phyloP scores from a whole-genome alignment of 2,329 filamentous ascomycete species.

The Chaetomium sp. region DNA sequence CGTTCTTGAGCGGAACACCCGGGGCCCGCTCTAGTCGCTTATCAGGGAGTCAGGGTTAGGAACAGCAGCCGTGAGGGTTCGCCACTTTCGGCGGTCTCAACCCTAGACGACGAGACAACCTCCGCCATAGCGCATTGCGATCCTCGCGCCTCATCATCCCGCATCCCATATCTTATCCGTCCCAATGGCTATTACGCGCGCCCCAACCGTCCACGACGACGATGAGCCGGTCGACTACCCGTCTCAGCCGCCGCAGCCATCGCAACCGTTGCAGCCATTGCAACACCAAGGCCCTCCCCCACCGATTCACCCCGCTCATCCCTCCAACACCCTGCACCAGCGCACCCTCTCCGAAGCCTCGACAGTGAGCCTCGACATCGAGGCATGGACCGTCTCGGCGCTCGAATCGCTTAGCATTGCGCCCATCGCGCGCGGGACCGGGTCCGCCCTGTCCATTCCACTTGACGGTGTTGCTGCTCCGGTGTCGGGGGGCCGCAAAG shows the following conservation, averaged over 20 bases:
- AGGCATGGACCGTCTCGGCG: constrained; percentile 59
- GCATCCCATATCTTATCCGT: neutral
- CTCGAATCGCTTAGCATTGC: constrained; percentile 51
- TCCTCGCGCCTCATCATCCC: neutral
- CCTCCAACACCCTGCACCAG: constrained; percentile 14
- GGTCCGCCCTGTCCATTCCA: constrained; percentile 64
- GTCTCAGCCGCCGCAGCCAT: neutral
- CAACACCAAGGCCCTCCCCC: too few species aligned
- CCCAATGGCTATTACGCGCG: constrained; percentile 21
- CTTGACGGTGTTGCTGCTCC: constrained; percentile 52
- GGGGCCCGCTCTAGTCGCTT: too few species aligned
- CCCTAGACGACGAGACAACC: neutral
- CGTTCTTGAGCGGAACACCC: too few species aligned
- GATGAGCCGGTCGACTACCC: constrained; percentile 6
- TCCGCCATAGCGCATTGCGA: neutral
- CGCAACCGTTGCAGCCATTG: neutral
- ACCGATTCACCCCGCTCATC: neutral
- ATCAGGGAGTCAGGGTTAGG: too few species aligned
- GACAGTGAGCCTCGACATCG: constrained; percentile 49
- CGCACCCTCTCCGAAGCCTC: constrained; percentile 22
- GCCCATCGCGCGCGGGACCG: constrained; percentile 51
- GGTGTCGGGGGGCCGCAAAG: constrained; percentile 10
- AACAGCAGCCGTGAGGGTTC: neutral
- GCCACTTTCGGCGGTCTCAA: constrained; percentile 11
- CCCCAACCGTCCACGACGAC: constrained; percentile 1